phyloP scores from a whole-genome alignment of 202 grass and related monocot genomes.

The Sporobolus alterniflorus region DNA sequence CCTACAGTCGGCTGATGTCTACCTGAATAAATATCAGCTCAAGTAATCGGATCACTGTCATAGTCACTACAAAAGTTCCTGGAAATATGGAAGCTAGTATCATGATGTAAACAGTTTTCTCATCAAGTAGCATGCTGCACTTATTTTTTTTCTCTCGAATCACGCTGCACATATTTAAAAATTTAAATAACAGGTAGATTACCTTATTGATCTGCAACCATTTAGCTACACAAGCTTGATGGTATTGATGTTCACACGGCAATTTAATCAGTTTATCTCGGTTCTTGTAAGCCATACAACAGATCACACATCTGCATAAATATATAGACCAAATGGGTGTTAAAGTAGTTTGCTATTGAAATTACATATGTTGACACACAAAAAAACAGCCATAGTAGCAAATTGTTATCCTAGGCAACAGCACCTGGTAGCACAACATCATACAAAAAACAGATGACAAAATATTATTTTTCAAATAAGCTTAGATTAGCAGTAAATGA shows the following conservation, averaged over 20 bases:
- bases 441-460: conserved; percentile 7
- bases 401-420: background rate
- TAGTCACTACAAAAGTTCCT: background rate
- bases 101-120: background rate
- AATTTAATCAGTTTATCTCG: conserved; percentile 74
- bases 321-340: conserved; percentile 22
- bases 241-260: conserved; percentile 89
- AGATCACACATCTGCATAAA: conserved; percentile 86
- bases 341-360: conserved; percentile 21
- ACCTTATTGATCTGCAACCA: conserved; percentile 98
- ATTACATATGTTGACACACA: background rate
- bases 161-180: background rate
- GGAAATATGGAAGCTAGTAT: conserved; percentile 8
- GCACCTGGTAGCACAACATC: background rate
- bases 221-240: conserved; percentile 68
- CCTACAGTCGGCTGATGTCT: background rate
- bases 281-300: conserved; percentile 83
- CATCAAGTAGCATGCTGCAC: background rate
- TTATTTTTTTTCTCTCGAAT: too few relatives aligned
- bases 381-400: background rate
- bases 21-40: background rate
- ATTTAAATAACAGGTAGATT: conserved; percentile 22
- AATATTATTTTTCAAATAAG: background rate
- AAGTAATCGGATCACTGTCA: background rate
- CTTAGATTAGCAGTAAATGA: conserved; percentile 10